Percentiles rank a stretch among this genome's conserved stretches.
Conservation (phyloP, 306 rosid genomes). For the Trifolium dubium region DNA sequence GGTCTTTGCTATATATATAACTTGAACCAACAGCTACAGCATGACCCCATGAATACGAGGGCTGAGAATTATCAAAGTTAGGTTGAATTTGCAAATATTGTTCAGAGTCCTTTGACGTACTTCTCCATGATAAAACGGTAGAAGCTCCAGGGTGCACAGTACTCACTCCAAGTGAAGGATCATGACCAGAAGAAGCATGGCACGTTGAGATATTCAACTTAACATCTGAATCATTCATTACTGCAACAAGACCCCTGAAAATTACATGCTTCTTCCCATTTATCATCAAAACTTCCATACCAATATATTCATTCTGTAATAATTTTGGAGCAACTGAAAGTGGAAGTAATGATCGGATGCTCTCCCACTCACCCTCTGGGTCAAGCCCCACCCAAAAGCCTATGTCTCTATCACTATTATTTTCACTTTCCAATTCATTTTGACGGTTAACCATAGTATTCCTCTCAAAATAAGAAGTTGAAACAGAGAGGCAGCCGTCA, state of each 20-base stretch:
- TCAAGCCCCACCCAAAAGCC: conserved; percentile 87
- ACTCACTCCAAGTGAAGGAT: conserved; percentile 44
- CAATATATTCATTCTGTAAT: conserved; percentile 68
- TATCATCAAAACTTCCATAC: conserved; percentile 86
- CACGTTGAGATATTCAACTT: conserved; percentile 62
- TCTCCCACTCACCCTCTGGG: conserved; percentile 70
- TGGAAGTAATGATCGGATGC: conserved; percentile 88
- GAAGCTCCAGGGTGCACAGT: conserved; percentile 73
- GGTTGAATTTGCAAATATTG: conserved; percentile 79
- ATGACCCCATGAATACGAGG: conserved; percentile 76
- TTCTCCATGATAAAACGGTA: conserved; percentile 79
- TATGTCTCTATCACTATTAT: conserved; percentile 59
- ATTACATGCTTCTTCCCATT: conserved; percentile 93
- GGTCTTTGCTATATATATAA: conserved; percentile 75
- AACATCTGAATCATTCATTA: conserved; percentile 84
- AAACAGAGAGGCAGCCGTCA: conserved; percentile 64
- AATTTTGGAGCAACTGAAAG: conserved; percentile 77
- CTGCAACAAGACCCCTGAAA: conserved; percentile 85
- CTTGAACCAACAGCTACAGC: conserved; percentile 71
- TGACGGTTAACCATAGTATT: conserved; percentile 67
- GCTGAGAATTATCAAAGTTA: conserved; percentile 54
- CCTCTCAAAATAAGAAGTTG: conserved; percentile 88
- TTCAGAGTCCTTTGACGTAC: conserved; percentile 73
- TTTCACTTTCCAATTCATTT: conserved; percentile 57
- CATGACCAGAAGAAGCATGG: conserved; percentile 55